Percentiles rank a stretch among this genome's conserved stretches.
phyloP scores from a whole-genome alignment of 2,329 filamentous ascomycete species.

The Stachybotrys chartarum region DNA sequence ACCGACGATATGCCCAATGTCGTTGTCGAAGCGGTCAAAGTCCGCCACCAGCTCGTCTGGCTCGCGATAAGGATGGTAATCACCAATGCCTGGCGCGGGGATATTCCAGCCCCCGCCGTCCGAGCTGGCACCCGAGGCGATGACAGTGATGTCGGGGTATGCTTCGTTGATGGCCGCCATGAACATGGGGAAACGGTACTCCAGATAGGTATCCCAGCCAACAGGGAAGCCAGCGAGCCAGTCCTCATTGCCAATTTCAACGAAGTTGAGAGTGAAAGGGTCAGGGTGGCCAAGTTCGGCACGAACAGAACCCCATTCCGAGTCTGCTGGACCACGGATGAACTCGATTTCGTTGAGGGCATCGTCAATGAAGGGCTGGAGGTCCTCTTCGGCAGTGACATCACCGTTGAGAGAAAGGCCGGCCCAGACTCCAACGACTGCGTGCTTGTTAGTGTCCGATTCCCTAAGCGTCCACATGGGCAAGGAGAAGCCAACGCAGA shows the following conservation, averaged over 20 bases:
- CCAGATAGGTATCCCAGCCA: slow-evolving; percentile 40
- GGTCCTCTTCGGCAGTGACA: slow-evolving; percentile 40
- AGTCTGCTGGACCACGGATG: slow-evolving; percentile 44
- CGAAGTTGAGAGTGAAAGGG: slow-evolving; percentile 52
- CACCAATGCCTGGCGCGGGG: slow-evolving; percentile 33
- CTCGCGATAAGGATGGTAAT: slow-evolving; percentile 45
- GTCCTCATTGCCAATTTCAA: slow-evolving; percentile 65
- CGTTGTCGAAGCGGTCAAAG: slow-evolving; percentile 48
- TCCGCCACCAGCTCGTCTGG: slow-evolving; percentile 41
- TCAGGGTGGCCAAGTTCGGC: slow-evolving; percentile 53
- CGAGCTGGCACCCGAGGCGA: slow-evolving; percentile 38
- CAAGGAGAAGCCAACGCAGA: not conserved
- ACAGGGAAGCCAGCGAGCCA: slow-evolving; percentile 44
- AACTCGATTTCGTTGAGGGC: slow-evolving; percentile 59
- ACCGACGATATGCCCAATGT: slow-evolving; percentile 30
- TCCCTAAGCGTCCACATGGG: not conserved
- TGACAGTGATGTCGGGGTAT: slow-evolving; percentile 51
- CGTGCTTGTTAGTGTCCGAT: not conserved
- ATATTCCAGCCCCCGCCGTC: slow-evolving; percentile 32
- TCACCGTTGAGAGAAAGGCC: slow-evolving; percentile 49
- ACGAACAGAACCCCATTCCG: slow-evolving; percentile 49
- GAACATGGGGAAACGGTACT: slow-evolving; percentile 52
- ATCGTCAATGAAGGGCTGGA: slow-evolving; percentile 50
- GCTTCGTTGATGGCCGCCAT: slow-evolving; percentile 48
- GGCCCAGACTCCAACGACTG: slow-evolving; percentile 49